Percentiles rank a stretch among this genome's conserved stretches.
phyloP scores from a whole-genome alignment of 345 rosid species.

The Dimocarpus longan region DNA sequence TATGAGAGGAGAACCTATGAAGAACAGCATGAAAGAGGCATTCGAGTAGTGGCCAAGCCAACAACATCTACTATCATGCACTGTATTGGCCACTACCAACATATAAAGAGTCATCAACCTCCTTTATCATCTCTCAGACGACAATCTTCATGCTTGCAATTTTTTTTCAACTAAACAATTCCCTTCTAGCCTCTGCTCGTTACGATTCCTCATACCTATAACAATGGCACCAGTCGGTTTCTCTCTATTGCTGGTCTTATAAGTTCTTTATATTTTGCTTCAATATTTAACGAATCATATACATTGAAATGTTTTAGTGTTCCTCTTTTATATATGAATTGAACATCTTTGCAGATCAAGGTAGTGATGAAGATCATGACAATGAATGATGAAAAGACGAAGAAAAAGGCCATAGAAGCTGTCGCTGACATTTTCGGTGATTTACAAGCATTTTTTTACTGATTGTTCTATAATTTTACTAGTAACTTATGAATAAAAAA shows the following conservation, averaged over 20 bases:
- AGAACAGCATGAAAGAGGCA: background rate
- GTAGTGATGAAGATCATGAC: slow-evolving; percentile 30
- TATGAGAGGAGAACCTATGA: background rate
- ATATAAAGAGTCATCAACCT: background rate
- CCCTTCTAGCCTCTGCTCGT: background rate
- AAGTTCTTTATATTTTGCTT: background rate
- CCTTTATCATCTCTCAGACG: background rate
- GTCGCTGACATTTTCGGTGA: slow-evolving; percentile 40
- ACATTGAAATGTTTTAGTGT: background rate
- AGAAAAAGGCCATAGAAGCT: slow-evolving; percentile 51
- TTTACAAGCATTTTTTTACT: background rate
- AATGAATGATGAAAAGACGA: slow-evolving; percentile 42
- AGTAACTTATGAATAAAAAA: background rate
- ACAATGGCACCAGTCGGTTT: slow-evolving; percentile 9
- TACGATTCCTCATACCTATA: background rate
- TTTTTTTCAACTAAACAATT: background rate
- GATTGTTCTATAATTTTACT: background rate
- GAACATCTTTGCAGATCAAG: slow-evolving; percentile 25
- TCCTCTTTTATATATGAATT: background rate
- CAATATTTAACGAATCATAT: no score
- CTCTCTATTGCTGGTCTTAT: background rate
- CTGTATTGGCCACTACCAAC: background rate
- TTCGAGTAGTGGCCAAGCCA: background rate
- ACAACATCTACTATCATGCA: background rate
- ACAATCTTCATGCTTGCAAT: background rate